These are phyloP conservation scores for Penicillium sp. DNA, from an alignment of 2,329 filamentous ascomycete genomes.

Conservation along the genomic window DNA sequence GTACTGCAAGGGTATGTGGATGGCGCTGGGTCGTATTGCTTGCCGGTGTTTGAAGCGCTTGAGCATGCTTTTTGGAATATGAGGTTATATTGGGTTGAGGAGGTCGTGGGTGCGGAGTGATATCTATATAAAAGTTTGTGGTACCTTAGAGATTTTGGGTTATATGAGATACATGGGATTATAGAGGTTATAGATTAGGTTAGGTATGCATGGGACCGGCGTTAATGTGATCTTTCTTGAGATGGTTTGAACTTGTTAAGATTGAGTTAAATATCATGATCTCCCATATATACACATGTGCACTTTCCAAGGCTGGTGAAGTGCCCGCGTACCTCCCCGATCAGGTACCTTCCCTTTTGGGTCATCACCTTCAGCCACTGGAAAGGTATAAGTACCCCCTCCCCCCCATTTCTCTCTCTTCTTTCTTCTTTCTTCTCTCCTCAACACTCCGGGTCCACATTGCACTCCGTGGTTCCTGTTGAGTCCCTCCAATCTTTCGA, in stretches of 20 bases:
- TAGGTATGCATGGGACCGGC: neutral
- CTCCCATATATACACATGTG: neutral
- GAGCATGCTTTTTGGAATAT: slow-evolving; percentile 42
- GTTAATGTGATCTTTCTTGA: neutral
- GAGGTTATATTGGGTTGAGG: slow-evolving; percentile 32
- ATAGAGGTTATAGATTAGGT: neutral
- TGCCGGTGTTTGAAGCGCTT: slow-evolving; percentile 33
- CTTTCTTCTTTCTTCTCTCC: too few species aligned
- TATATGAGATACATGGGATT: neutral
- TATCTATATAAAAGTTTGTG: neutral
- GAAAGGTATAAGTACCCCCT: neutral
- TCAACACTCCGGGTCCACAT: too few species aligned
- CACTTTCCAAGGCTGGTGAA: neutral
- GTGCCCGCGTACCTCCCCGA: neutral
- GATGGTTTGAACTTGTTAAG: neutral
- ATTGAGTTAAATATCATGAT: neutral
- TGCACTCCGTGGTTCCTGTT: too few species aligned
- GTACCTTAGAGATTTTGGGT: neutral
- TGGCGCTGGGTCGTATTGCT: slow-evolving; percentile 23
- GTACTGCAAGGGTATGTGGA: slow-evolving; percentile 23
- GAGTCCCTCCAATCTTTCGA: too few species aligned
- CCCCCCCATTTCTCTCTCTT: too few species aligned
- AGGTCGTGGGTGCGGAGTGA: neutral
- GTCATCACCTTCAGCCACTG: neutral
- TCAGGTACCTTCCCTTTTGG: neutral